Percentiles rank a stretch among this genome's conserved stretches.
Conservation (phyloP, 257 asterid genomes). For the Nicotiana obtusifolia region DNA sequence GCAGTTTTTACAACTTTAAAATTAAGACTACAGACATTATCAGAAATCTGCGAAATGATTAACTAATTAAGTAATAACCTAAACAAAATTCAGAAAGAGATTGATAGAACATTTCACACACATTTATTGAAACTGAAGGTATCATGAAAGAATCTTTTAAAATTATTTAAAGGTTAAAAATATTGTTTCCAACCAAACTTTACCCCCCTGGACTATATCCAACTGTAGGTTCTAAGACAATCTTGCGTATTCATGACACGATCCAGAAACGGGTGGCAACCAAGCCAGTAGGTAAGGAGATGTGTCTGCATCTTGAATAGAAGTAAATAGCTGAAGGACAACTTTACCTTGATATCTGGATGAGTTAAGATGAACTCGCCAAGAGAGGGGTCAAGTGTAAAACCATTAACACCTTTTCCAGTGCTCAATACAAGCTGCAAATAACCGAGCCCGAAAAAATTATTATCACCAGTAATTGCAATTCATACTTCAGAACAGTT, state of each 20-base stretch:
- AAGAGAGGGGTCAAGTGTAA: conserved; percentile 95
- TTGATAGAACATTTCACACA: too few species aligned
- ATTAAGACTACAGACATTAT: not conserved
- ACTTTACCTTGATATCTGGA: conserved; percentile 76
- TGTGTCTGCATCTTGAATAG: not conserved
- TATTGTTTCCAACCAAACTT: not conserved
- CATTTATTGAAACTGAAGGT: too few species aligned
- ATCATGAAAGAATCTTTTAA: not conserved
- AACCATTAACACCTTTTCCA: conserved; percentile 88
- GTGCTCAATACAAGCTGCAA: conserved; percentile 77
- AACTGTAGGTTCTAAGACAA: not conserved
- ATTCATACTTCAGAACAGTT: not conserved
- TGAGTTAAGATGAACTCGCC: conserved; percentile 97
- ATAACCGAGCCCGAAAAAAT: not conserved
- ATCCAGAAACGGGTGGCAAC: not conserved
- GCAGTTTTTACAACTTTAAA: not conserved
- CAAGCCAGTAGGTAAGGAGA: not conserved
- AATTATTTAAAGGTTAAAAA: not conserved
- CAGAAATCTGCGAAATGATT: not conserved
- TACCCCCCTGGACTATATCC: not conserved
- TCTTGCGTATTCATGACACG: not conserved
- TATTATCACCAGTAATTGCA: not conserved
- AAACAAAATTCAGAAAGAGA: not conserved
- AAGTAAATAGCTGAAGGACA: conserved; percentile 2
- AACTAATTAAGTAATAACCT: not conserved